phyloP scores from a whole-genome alignment of 2,329 filamentous ascomycete genomes.

The Trichoderma asperellum region DNA sequence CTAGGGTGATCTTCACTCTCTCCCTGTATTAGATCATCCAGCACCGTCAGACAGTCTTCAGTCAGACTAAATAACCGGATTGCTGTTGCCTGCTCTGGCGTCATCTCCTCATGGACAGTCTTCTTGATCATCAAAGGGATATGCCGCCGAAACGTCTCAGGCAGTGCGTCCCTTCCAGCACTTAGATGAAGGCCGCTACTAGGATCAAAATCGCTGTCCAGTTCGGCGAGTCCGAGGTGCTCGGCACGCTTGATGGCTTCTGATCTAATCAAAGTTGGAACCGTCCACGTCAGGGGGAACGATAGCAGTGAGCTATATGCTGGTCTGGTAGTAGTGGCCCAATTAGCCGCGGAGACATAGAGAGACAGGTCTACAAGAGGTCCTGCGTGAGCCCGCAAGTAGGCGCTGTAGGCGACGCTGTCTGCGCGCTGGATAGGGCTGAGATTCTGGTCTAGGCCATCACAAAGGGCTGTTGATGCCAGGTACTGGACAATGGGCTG shows the following conservation, averaged over 20 bases:
- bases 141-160: constrained; percentile 47
- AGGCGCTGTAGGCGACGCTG: constrained; percentile 62
- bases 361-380: constrained; percentile 83
- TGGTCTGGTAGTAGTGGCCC: constrained; percentile 73
- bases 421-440: constrained; percentile 50
- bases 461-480: constrained; percentile 41
- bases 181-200: constrained; percentile 44
- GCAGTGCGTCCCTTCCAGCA: constrained; percentile 44
- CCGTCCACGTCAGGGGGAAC: constrained; percentile 86
- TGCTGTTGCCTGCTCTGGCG: constrained; percentile 70
- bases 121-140: constrained; percentile 50
- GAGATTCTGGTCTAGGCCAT: constrained; percentile 47
- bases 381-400: constrained; percentile 74
- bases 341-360: constrained; percentile 90
- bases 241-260: constrained; percentile 71
- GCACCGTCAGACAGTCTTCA: constrained; percentile 69
- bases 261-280: constrained; percentile 73
- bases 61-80: constrained; percentile 79
- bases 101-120: constrained; percentile 65
- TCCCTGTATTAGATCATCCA: constrained; percentile 59
- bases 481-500: constrained; percentile 63
- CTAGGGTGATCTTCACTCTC: constrained; percentile 34
- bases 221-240: constrained; percentile 68
- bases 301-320: constrained; percentile 79
- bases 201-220: constrained; percentile 63